phyloP scores from a whole-genome alignment of 2,329 filamentous ascomycete genomes.

The Hymenoscyphus infarciens region DNA sequence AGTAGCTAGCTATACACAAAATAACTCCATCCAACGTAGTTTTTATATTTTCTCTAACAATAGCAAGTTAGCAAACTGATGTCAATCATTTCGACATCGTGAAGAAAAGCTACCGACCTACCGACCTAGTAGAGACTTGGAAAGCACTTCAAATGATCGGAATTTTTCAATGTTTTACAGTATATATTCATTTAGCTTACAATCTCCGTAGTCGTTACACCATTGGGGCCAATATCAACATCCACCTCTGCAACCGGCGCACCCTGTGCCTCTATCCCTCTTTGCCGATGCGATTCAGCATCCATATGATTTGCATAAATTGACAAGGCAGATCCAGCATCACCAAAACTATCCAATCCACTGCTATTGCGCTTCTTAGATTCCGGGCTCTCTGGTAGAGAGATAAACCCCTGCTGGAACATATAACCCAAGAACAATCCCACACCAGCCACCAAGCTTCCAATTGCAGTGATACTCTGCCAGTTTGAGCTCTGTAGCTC shows the following conservation, averaged over 20 bases:
- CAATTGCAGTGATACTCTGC: slow-evolving; percentile 25
- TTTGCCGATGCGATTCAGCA: slow-evolving; percentile 18
- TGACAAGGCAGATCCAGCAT: slow-evolving; percentile 30
- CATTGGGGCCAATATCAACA: slow-evolving; percentile 16
- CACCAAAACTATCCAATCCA: slow-evolving; percentile 25
- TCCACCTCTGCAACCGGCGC: slow-evolving; percentile 26
- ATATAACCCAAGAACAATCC: slow-evolving; percentile 34
- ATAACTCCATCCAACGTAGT: not conserved
- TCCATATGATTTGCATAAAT: slow-evolving; percentile 27
- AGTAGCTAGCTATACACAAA: not conserved
- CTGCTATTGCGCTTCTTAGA: slow-evolving; percentile 14
- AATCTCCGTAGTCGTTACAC: slow-evolving; percentile 10
- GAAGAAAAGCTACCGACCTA: too few species aligned
- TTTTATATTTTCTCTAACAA: too few species aligned
- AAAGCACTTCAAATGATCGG: not conserved
- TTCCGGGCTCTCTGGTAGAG: slow-evolving; percentile 17
- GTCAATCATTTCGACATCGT: too few species aligned
- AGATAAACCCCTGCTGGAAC: slow-evolving; percentile 34
- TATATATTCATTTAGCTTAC: slow-evolving; percentile 8
- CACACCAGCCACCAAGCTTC: slow-evolving; percentile 30
- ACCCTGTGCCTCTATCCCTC: slow-evolving; percentile 14
- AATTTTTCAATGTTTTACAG: not conserved
- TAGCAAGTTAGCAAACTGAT: too few species aligned
- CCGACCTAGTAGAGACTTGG: too few species aligned
- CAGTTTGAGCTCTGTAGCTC: slow-evolving; percentile 21